Evolutionary conservation across 495 filamentous ascomycete species (phyloP).

Genomic region (Tuber aestivum): DNA sequence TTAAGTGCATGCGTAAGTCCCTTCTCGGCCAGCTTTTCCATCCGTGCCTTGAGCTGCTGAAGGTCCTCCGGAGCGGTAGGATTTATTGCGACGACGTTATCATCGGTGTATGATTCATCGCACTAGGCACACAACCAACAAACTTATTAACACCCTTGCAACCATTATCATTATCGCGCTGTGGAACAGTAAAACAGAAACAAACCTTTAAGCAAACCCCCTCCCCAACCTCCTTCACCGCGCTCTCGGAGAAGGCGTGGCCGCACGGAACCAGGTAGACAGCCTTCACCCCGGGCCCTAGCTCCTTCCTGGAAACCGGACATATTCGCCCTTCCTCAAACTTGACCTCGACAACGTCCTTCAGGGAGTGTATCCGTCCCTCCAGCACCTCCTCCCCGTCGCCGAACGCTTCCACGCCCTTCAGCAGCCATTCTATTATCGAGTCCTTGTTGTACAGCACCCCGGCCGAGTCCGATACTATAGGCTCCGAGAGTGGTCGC

Average conservation of each 20-base stretch:
- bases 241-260: slow-evolving; percentile 83
- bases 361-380: slow-evolving; percentile 69
- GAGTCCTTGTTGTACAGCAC: slow-evolving; percentile 94
- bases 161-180: slow-evolving; percentile 4
- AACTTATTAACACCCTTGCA: neutral
- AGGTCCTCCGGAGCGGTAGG: slow-evolving; percentile 66
- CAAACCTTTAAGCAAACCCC: slow-evolving; percentile 54
- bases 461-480: slow-evolving; percentile 79
- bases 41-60: slow-evolving; percentile 58
- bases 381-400: slow-evolving; percentile 63
- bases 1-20: slow-evolving; percentile 84
- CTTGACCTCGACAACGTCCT: slow-evolving; percentile 83
- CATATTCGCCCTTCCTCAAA: slow-evolving; percentile 69
- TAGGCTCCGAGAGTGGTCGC: slow-evolving; percentile 60
- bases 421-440: slow-evolving; percentile 72
- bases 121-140: slow-evolving; percentile 55
- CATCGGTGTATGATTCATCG: slow-evolving; percentile 62
- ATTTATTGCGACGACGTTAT: slow-evolving; percentile 79
- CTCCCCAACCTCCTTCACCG: slow-evolving; percentile 66
- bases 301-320: slow-evolving; percentile 76
- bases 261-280: slow-evolving; percentile 94
- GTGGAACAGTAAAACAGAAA: neutral
- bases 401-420: slow-evolving; percentile 51
- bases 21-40: slow-evolving; percentile 58
- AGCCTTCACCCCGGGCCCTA: slow-evolving; percentile 71